Base-by-base conservation (phyloP, 169 alveolate species). In the Neospora caninum region DNA sequence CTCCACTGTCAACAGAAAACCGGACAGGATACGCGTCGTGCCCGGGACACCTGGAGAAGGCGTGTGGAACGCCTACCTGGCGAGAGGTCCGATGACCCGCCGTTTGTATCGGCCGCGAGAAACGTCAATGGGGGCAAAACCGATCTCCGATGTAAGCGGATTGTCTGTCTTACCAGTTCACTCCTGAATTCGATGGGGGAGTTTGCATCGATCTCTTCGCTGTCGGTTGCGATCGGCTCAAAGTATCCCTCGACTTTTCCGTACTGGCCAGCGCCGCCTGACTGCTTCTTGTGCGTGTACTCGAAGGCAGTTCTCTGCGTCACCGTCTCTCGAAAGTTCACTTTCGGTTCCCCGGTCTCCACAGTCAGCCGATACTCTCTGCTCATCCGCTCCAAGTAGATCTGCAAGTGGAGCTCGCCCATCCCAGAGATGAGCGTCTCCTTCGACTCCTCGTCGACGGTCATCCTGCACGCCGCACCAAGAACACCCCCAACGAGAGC, bases 251-350 rank as follows among this genome's bases (percentile, higher is more conserved):
- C 97, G 34, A 97, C 97, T 96, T 98, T 98, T 53, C 99, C 99
- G 96, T 97, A 98, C 94, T 98, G 98, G n/a, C 99, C 99, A 36
- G 99, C 99, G 58, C 99, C 99, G n/a, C 99, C 99, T 80, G 98
- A 96, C 92, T 99, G 99, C 84, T 98, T 98, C 95, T 99, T 99
- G 95, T 99, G 99, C 4, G 99, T 96, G 95, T 98, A 99, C 64
- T 98, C 98, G 92, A 98, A 99, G 80, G 96, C 95, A 36, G 97
- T 91, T 80, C 84, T 91, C 93, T 64, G 91, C 54, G 96, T 95
- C 78, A 93, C 89, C 54, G 92, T 67, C 92, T 96, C 97, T 18
- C 97, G 70, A 94, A 94, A 99, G 96, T 98, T 98, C 80, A 99
- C 99, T 93, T 98, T 97, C 0, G 99, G 99, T 87, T 98, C 97